Percentiles rank a stretch among this genome's conserved stretches.
Evolutionary conservation across 1,284 basidiomycete species (phyloP).

Genomic region (Ustilago shanxiensis): DNA sequence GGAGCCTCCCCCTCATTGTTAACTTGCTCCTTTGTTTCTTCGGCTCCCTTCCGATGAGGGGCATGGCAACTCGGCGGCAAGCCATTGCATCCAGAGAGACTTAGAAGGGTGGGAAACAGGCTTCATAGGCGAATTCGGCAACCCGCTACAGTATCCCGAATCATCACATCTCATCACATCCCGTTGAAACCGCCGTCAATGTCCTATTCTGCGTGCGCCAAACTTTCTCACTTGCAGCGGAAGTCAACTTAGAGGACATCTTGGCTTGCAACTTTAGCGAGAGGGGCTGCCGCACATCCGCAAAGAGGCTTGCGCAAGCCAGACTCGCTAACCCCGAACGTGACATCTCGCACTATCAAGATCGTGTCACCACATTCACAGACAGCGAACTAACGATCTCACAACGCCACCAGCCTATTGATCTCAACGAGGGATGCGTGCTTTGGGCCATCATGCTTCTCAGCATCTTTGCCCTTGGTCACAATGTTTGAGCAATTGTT

Average conservation of each 20-base stretch:
- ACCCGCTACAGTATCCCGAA: background rate
- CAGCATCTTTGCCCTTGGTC: background rate
- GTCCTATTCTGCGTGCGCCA: background rate
- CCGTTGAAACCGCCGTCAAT: no score
- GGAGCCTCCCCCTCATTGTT: background rate
- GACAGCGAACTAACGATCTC: background rate
- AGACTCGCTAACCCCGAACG: background rate
- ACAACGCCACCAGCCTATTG: background rate
- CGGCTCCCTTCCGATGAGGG: background rate
- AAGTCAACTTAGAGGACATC: background rate
- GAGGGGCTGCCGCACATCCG: constrained; percentile 23
- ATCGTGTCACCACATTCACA: background rate
- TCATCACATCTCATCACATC: background rate
- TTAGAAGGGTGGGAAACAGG: background rate
- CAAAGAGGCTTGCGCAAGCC: constrained; percentile 2
- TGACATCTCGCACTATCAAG: background rate
- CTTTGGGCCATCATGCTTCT: no score
- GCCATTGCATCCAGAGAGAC: background rate
- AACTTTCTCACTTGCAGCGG: background rate
- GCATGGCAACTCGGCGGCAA: background rate
- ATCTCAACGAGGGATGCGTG: background rate
- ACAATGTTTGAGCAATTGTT: background rate
- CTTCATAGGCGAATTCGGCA: background rate
- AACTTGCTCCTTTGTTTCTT: background rate
- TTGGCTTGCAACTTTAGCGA: constrained; percentile 4